Evolutionary conservation across 495 filamentous ascomycete species (phyloP), one percentile per base, ranked within the genome.

Genomic region (Penicillium maclennaniae): DNA sequence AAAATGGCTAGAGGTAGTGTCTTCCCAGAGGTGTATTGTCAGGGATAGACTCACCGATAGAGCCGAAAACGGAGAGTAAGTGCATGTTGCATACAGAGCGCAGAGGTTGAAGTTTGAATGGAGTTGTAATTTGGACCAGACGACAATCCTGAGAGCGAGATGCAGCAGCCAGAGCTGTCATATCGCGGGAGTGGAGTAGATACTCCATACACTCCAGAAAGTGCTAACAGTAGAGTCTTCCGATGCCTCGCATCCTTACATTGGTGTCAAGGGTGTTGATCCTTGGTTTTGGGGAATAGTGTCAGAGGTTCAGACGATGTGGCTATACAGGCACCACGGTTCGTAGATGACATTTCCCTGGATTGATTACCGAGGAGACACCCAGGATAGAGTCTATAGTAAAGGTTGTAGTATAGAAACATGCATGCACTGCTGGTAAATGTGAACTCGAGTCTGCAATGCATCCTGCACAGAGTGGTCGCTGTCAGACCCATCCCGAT

Each of bases 51-150:
- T 55, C 53, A 50, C 53, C 41, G 53, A 50, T 41, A 55, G 34
- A 23, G 41, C 26, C 47, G 28, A 44, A 28, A 54, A 40, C 28
- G 28, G 40, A 15, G 36, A 31, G 46, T 31, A 14, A 19, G 38
- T 15, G 15, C 19, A 34, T 23, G 28, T 14, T 37, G 41, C 31
- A 34, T 34, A 34, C 31, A 12, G 10, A 14, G 31, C 4, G 31
- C 31, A 34, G 31, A 34, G 8, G 31, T 34, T 34, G 31, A 12
- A 34, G 15, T 34, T 34, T 12, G 31, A 14, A 28, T 45, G 16
- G 40, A 12, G 36, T 60, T 60, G 20, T 15, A 27, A 47, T 60
- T 47, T 44, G 44, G 49, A 31, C 57, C 39, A 34, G 42, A 17
- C 38, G 38, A 17, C 19, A 16, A 40, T 40, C 38, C 12, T 15